Evolutionary conservation across 2,329 filamentous ascomycete genomes (phyloP).

Genomic region (Juglanconis juglandina): DNA sequence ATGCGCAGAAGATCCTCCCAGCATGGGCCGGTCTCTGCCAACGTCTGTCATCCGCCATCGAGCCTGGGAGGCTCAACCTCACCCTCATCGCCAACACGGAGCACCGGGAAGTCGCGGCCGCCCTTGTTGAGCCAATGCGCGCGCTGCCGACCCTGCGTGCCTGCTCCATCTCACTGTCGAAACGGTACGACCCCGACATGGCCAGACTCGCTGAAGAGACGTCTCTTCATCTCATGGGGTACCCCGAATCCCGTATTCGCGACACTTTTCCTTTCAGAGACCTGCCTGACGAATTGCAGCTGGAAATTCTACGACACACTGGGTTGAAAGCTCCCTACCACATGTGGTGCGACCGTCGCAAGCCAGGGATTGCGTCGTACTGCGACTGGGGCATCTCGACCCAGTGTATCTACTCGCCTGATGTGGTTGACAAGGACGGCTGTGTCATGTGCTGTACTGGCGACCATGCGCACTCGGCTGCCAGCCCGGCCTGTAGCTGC

Average conservation of each 20-base stretch:
- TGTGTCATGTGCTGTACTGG: not conserved
- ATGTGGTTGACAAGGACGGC: not conserved
- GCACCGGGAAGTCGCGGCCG: not conserved
- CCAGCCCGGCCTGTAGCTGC: not conserved
- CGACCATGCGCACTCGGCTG: not conserved
- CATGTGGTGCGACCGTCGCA: not conserved
- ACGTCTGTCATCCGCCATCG: not conserved
- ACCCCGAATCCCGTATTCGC: not conserved
- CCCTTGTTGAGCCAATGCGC: not conserved
- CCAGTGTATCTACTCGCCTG: not conserved
- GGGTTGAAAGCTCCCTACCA: not conserved
- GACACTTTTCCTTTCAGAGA: not conserved
- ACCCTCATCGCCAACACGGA: not conserved
- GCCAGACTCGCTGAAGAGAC: not conserved
- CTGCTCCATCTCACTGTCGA: not conserved
- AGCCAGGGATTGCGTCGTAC: not conserved
- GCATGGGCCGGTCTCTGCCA: not conserved
- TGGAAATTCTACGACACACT: not conserved
- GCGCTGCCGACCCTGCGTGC: not conserved
- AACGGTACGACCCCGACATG: not conserved
- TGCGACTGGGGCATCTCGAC: not conserved
- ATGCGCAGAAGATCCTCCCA: not conserved
- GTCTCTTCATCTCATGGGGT: not conserved
- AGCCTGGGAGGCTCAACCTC: not conserved
- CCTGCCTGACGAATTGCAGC: not conserved